These are phyloP conservation scores for Heliamphora pulchella DNA, from an alignment of 179 eudicot species.

Conservation along the genomic window DNA sequence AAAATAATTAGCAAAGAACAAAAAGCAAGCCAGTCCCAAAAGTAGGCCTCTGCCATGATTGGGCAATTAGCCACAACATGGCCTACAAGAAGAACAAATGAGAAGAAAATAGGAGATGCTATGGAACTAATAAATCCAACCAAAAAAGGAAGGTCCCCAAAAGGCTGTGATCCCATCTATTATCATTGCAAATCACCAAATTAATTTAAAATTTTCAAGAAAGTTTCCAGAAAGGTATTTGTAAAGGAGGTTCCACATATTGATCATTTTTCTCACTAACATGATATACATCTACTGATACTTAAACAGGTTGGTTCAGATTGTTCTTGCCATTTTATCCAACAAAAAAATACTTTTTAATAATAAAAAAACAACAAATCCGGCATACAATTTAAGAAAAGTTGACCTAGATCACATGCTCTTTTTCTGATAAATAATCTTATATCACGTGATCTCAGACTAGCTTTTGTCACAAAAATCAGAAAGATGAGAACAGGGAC, in stretches of 20 bases:
- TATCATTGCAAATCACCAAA: neutral
- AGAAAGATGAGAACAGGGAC: neutral
- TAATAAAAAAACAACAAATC: neutral
- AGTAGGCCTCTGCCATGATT: constrained; percentile 2
- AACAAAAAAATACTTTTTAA: neutral
- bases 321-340: neutral
- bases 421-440: neutral
- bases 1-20: neutral
- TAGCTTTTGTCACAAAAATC: neutral
- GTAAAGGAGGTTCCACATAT: neutral
- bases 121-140: neutral
- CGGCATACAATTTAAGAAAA: neutral
- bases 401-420: neutral
- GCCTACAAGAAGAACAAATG: neutral
- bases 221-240: neutral
- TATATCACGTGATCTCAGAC: neutral
- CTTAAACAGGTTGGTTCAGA: neutral
- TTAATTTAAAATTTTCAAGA: neutral
- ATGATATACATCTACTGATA: neutral
- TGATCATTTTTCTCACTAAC: neutral
- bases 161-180: neutral
- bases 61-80: neutral
- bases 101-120: neutral
- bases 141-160: neutral
- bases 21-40: neutral